Evolutionary conservation across 2,329 filamentous ascomycete species (phyloP).

Genomic region (Arthrobotrys conoides): DNA sequence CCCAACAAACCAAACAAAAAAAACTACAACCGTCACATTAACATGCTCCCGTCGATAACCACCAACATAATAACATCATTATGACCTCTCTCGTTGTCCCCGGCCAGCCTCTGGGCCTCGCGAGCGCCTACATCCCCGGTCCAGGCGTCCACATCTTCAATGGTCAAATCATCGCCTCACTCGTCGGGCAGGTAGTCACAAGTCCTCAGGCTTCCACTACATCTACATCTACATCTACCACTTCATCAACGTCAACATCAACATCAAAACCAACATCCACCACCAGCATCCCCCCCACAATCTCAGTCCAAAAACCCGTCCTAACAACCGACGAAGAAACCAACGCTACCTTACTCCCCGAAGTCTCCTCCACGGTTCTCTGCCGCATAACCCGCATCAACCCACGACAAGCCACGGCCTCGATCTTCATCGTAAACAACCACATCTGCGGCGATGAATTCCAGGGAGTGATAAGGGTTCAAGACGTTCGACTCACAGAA

Average conservation of each 20-base stretch:
- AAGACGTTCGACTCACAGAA: slow-evolving; percentile 94
- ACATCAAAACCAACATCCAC: no score
- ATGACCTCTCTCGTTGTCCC: slow-evolving; percentile 75
- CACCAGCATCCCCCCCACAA: slow-evolving; percentile 32
- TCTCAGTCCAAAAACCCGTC: slow-evolving; percentile 73
- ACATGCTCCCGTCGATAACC: slow-evolving; percentile 14
- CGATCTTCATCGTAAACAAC: slow-evolving; percentile 85
- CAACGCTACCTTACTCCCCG: slow-evolving; percentile 81
- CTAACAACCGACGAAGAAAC: slow-evolving; percentile 66
- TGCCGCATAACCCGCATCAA: slow-evolving; percentile 88
- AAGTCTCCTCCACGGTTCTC: slow-evolving; percentile 84
- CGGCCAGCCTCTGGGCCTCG: slow-evolving; percentile 82
- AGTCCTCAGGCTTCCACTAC: slow-evolving; percentile 67
- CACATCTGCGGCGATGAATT: slow-evolving; percentile 82
- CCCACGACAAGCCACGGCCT: slow-evolving; percentile 85
- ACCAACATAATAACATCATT: slow-evolving; percentile 24
- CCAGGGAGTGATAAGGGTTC: slow-evolving; percentile 85
- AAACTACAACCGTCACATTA: background rate
- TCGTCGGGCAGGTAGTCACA: slow-evolving; percentile 69
- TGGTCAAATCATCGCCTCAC: slow-evolving; percentile 79
- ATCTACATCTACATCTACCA: slow-evolving; percentile 65
- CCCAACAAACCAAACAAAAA: background rate
- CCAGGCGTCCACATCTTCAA: slow-evolving; percentile 87
- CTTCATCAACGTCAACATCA: background rate
- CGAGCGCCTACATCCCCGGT: slow-evolving; percentile 78